A percentile compares a stretch with the other conserved stretches of the same genome.
These are phyloP conservation scores for Cyberlindnera bimundalis DNA, from an alignment of 805 yeast species.

Conservation along the genomic window DNA sequence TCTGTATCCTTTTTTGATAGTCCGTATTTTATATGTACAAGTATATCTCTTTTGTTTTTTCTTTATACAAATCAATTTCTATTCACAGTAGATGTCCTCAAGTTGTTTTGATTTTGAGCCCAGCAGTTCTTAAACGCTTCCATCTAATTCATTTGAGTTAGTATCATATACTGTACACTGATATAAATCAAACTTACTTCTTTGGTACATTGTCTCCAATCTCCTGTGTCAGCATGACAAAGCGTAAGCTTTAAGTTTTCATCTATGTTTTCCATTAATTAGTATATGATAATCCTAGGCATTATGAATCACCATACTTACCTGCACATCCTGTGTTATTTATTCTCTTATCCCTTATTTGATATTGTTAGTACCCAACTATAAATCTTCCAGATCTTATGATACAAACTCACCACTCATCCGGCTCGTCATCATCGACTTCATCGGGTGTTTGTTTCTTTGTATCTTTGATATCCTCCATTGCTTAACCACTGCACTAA, in stretches of 20 bases:
- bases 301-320: conserved; percentile 29
- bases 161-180: too few species aligned
- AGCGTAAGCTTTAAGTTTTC: conserved; percentile 68
- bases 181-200: conserved; percentile 55
- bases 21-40: neutral
- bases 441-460: conserved; percentile 14
- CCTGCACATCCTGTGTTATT: conserved; percentile 71
- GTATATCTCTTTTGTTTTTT: too few species aligned
- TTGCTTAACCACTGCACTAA: neutral
- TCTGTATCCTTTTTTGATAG: neutral
- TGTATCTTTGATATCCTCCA: conserved; percentile 17
- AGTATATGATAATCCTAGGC: too few species aligned
- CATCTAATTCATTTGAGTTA: too few species aligned
- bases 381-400: too few species aligned
- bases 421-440: conserved; percentile 58
- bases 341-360: conserved; percentile 69
- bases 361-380: neutral
- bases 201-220: conserved; percentile 70
- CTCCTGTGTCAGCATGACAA: conserved; percentile 78
- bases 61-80: too few species aligned
- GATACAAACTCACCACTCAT: conserved; percentile 53
- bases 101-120: conserved; percentile 37
- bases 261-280: too few species aligned
- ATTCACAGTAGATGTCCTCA: conserved; percentile 36
- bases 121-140: conserved; percentile 41